Conservation (phyloP, 2,329 filamentous ascomycete genomes). For the Orbilia quercus region DNA sequence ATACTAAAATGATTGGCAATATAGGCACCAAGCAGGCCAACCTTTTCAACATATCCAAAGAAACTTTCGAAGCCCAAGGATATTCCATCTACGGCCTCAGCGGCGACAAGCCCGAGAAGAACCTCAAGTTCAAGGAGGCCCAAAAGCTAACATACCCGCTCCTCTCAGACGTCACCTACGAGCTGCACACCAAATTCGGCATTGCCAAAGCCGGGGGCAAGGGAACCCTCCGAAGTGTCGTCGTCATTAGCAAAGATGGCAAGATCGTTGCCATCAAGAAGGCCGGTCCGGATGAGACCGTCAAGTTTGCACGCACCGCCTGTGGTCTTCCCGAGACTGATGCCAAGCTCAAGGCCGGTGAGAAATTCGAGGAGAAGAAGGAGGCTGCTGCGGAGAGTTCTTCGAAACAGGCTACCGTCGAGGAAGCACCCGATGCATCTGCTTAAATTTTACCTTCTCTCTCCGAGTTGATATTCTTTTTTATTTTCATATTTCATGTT, state of each 20-base stretch:
- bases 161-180: slow-evolving; percentile 80
- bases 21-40: slow-evolving; percentile 94
- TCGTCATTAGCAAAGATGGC: slow-evolving; percentile 79
- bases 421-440: slow-evolving; percentile 51
- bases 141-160: slow-evolving; percentile 89
- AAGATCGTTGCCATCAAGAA: slow-evolving; percentile 58
- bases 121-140: slow-evolving; percentile 91
- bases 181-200: slow-evolving; percentile 86
- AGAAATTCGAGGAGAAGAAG: slow-evolving; percentile 35
- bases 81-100: slow-evolving; percentile 91
- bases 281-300: slow-evolving; percentile 55
- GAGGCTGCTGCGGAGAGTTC: slow-evolving; percentile 27
- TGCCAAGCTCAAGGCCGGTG: slow-evolving; percentile 29
- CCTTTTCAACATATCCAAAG: slow-evolving; percentile 88
- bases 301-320: slow-evolving; percentile 58
- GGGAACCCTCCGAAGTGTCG: slow-evolving; percentile 86
- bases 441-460: slow-evolving; percentile 6
- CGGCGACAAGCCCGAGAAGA: slow-evolving; percentile 86
- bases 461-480: neutral
- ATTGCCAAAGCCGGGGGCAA: slow-evolving; percentile 76
- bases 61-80: slow-evolving; percentile 78
- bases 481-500: slow-evolving; percentile 2
- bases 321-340: slow-evolving; percentile 53
- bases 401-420: slow-evolving; percentile 51
- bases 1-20: slow-evolving; percentile 10